Evolutionary conservation across 805 yeast species (phyloP).

Genomic region (Zygosaccharomyces rouxii): DNA sequence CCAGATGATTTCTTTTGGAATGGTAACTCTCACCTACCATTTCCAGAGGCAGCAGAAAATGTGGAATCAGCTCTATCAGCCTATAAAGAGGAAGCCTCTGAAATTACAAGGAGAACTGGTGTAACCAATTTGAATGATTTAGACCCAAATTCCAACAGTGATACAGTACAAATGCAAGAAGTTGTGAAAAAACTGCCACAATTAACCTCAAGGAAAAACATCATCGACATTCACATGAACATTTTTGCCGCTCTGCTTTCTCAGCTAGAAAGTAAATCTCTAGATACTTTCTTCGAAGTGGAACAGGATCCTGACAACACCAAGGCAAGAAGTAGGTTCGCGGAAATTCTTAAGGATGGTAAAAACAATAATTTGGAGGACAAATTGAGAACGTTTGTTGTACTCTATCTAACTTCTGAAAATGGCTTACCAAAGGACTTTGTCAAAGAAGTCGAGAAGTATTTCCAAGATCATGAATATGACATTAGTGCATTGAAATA

Average conservation of each 20-base stretch:
- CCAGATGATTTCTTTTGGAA: conserved; percentile 93
- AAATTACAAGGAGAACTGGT: conserved; percentile 70
- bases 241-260: conserved; percentile 79
- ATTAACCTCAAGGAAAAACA: conserved; percentile 77
- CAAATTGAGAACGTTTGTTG: conserved; percentile 83
- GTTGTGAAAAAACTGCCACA: conserved; percentile 93
- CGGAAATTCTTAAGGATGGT: conserved; percentile 49
- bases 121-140: conserved; percentile 70
- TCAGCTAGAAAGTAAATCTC: conserved; percentile 77
- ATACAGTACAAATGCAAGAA: conserved; percentile 66
- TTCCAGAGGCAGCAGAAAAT: conserved; percentile 98
- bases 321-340: conserved; percentile 51
- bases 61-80: conserved; percentile 77
- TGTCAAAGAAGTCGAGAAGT: conserved; percentile 56
- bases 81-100: conserved; percentile 85
- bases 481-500: conserved; percentile 66
- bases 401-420: conserved; percentile 58
- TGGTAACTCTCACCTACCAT: conserved; percentile 78
- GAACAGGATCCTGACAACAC: conserved; percentile 68
- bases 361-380: conserved; percentile 66
- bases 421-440: conserved; percentile 41
- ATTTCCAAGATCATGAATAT: conserved; percentile 51
- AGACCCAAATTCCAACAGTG: conserved; percentile 48
- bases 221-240: conserved; percentile 96
- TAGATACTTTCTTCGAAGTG: conserved; percentile 89